Evolutionary conservation across 345 rosid genomes (phyloP), one percentile per base, ranked within the genome.

Genomic region (Aquilaria yunnanensis): DNA sequence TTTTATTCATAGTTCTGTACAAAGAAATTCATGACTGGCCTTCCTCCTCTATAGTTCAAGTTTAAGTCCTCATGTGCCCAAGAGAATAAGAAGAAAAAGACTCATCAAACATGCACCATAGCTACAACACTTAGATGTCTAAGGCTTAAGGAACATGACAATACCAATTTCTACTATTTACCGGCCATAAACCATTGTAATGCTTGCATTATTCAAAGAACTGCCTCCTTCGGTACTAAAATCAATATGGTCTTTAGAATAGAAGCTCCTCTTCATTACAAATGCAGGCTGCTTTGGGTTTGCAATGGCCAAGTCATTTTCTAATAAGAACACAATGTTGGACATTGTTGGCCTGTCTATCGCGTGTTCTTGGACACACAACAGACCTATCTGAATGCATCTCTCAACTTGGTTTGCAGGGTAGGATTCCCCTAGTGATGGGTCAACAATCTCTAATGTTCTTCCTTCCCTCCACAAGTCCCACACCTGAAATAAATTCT

Each of bases 351-450:
- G 83, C 43, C 88, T 52, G 9, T 86, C 87, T 10, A 33, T 43
- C 30, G 83, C 75, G 0, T 34, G 48, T 61, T 85, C 88, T 81
- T 88, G 92, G 34, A 82, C 84, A 34, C 92, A 83, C 68, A 85
- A 56, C 9, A 90, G 75, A 60, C 85, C 92, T 1, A 85, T 74
- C 10, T 82, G 85, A 48, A 83, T 70, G 72, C 86, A 83, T 59
- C 77, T 82, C 65, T 33, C 11, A 5, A 74, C 68, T 65, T 85
- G 82, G 5, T 66, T 32, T 3, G 14, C 47, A 3, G 68, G 34
- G 47, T 60, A 75, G 2, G 73, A 70, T 3, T 43, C 66, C 7
- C 43, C 43, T 37, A 81, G 32, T 23, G 66, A 63, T 3, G 47
- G 45, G 32, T 83, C 89, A 9, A 77, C 68, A 4, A 80, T 23